These are phyloP conservation scores for Globisporangium canariense DNA, from an alignment of 352 stramenopile genomes.

Conservation along the genomic window DNA sequence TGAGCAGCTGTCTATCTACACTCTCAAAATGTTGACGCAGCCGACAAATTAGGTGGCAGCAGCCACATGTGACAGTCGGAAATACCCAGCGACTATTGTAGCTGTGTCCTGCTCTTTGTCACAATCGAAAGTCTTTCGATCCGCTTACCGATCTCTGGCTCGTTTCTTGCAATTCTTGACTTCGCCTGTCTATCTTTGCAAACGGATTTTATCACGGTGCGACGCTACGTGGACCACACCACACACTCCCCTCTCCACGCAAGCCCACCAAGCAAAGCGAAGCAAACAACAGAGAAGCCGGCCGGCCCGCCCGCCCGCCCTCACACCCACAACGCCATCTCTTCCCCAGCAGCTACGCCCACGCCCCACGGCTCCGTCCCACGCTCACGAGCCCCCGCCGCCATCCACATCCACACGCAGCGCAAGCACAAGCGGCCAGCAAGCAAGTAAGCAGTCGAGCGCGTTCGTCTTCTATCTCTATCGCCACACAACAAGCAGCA, in stretches of 20 bases:
- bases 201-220: constrained; percentile 2
- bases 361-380: neutral
- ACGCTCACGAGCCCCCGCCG: neutral
- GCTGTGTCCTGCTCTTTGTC: neutral
- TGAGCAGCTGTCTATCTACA: neutral
- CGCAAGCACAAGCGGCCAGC: neutral
- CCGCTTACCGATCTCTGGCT: neutral
- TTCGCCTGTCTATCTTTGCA: constrained; percentile 5
- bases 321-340: neutral
- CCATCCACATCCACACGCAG: neutral
- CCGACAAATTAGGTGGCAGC: neutral
- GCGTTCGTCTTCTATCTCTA: neutral
- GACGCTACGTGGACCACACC: neutral
- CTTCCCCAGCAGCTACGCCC: neutral
- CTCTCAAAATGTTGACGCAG: neutral
- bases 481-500: neutral
- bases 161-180: neutral
- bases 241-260: neutral
- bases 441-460: neutral
- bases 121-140: neutral
- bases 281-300: neutral
- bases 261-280: neutral
- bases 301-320: neutral
- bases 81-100: too few relatives aligned
- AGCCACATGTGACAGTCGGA: neutral